A percentile compares a stretch with the other conserved stretches of the same genome.
Conservation (phyloP, 495 filamentous ascomycete species). For the Penicillium goetzii region DNA sequence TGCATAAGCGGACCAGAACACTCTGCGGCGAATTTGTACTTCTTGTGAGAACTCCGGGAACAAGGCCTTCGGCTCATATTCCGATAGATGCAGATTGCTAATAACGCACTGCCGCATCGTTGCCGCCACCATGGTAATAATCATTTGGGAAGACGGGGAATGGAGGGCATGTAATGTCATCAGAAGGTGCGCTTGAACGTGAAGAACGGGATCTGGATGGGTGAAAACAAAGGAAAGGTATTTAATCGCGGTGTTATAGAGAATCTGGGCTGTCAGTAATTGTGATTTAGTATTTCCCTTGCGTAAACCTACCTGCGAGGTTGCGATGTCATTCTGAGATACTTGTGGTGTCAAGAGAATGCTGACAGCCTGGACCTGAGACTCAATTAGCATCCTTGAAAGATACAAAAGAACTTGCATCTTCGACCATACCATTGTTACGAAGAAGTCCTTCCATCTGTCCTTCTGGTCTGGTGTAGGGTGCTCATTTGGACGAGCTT, state of each 20-base stretch:
- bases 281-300: not conserved
- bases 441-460: constrained; percentile 28
- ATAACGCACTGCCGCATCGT: constrained; percentile 31
- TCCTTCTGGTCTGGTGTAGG: not conserved
- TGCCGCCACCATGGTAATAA: constrained; percentile 27
- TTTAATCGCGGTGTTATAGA: constrained; percentile 23
- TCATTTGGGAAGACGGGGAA: constrained; percentile 30
- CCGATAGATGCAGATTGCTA: constrained; percentile 21
- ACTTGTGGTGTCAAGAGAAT: constrained; percentile 28
- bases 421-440: constrained; percentile 20
- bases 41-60: constrained; percentile 14
- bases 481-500: not conserved
- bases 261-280: not conserved
- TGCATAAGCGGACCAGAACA: constrained; percentile 33
- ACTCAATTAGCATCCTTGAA: not conserved
- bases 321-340: constrained; percentile 21
- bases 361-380: constrained; percentile 26
- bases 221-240: constrained; percentile 22
- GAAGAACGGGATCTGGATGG: constrained; percentile 21
- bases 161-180: constrained; percentile 32
- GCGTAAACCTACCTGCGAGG: constrained; percentile 22
- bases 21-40: constrained; percentile 28
- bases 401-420: not conserved
- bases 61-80: constrained; percentile 7
- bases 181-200: constrained; percentile 31